These are phyloP conservation scores for Ministeria vibrans DNA, from an alignment of 78 protist species.

Conservation along the genomic window DNA sequence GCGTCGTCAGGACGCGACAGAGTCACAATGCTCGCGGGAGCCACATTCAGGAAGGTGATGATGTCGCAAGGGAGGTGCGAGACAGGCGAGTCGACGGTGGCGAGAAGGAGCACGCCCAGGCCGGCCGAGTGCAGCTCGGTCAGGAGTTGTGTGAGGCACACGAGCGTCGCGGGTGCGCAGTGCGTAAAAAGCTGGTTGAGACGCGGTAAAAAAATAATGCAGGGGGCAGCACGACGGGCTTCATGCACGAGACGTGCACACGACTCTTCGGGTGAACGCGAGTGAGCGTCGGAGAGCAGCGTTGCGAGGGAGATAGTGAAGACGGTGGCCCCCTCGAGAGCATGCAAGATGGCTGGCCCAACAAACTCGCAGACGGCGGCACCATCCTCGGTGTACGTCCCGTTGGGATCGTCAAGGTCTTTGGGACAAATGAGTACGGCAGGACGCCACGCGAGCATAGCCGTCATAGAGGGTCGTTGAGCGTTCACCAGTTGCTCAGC, in stretches of 20 bases:
- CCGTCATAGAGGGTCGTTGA: background rate
- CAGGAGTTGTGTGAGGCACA: background rate
- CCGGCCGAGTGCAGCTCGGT: background rate
- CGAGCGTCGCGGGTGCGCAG: background rate
- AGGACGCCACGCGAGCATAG: background rate
- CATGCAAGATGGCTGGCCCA: constrained; percentile 1
- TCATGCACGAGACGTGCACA: background rate
- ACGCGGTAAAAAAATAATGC: background rate
- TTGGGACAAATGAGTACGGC: background rate
- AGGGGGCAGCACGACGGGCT: constrained; percentile 4
- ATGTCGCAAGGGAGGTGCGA: background rate
- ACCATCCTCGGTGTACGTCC: too few species aligned
- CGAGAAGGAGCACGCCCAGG: background rate
- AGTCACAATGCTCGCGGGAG: background rate
- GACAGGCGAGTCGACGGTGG: background rate
- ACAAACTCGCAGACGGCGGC: too few species aligned
- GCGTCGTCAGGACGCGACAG: background rate
- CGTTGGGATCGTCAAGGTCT: background rate
- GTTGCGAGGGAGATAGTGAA: background rate
- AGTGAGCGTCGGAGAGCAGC: background rate
- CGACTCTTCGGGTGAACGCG: background rate
- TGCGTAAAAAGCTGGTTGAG: background rate
- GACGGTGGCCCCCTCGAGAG: background rate
- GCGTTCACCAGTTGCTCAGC: background rate
- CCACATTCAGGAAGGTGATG: background rate